These are phyloP conservation scores for Recurvomyces mirabilis DNA, from an alignment of 495 filamentous ascomycete genomes.

Conservation along the genomic window DNA sequence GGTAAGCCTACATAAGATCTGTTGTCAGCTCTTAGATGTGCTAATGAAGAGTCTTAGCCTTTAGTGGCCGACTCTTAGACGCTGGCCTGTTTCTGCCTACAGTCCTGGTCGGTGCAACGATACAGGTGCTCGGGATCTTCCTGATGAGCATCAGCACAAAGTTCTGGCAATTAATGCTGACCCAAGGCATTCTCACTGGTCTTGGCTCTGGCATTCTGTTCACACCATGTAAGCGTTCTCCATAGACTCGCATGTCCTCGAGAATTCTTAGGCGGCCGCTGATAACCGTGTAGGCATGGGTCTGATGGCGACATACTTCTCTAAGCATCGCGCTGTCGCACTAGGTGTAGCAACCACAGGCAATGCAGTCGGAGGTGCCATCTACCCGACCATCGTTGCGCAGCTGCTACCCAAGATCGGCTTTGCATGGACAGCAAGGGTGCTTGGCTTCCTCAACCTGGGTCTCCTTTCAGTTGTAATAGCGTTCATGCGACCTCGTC, in stretches of 20 bases:
- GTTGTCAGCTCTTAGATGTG: too few relatives aligned
- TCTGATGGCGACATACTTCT: slow-evolving; percentile 68
- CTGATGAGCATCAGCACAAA: slow-evolving; percentile 53
- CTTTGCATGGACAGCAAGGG: slow-evolving; percentile 32
- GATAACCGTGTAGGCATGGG: too few relatives aligned
- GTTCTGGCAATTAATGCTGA: slow-evolving; percentile 72
- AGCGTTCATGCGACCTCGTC: slow-evolving; percentile 23
- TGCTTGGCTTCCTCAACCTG: slow-evolving; percentile 33
- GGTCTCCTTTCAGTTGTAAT: slow-evolving; percentile 12
- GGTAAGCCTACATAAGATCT: too few relatives aligned
- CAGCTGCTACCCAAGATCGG: slow-evolving; percentile 48
- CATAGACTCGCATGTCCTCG: too few relatives aligned
- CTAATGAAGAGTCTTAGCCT: too few relatives aligned
- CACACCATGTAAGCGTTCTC: too few relatives aligned
- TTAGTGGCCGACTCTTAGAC: slow-evolving; percentile 28
- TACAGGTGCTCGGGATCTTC: slow-evolving; percentile 63
- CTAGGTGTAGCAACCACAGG: slow-evolving; percentile 60
- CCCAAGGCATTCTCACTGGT: slow-evolving; percentile 68
- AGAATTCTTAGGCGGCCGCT: too few relatives aligned
- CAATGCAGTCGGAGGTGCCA: slow-evolving; percentile 63
- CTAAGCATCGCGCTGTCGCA: slow-evolving; percentile 51
- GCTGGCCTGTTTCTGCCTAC: slow-evolving; percentile 28
- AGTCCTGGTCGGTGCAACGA: slow-evolving; percentile 41
- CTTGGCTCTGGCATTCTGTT: slow-evolving; percentile 67
- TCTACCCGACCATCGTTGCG: slow-evolving; percentile 67